These are phyloP conservation scores for Irpex lacteus DNA, from an alignment of 1,284 basidiomycete species.

Conservation along the genomic window DNA sequence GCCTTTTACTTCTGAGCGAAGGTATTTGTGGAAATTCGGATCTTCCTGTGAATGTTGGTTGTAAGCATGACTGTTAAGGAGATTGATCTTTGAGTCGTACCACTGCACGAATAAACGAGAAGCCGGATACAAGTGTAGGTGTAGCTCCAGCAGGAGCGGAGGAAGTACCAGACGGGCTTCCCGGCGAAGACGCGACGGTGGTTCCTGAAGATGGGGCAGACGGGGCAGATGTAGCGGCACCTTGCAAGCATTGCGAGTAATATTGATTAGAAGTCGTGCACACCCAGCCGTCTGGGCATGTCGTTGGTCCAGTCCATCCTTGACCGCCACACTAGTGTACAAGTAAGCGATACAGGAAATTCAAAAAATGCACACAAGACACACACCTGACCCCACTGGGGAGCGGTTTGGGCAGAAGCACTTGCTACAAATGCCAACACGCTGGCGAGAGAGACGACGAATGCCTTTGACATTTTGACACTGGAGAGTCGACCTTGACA, in stretches of 20 bases:
- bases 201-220: slow-evolving; percentile 18
- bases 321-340: slow-evolving; percentile 22
- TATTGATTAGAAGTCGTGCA: slow-evolving; percentile 44
- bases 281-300: slow-evolving; percentile 44
- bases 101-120: slow-evolving; percentile 61
- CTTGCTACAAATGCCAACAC: slow-evolving; percentile 19
- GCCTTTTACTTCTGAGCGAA: slow-evolving; percentile 45
- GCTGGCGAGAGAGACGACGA: slow-evolving; percentile 17
- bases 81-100: slow-evolving; percentile 30
- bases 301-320: slow-evolving; percentile 49
- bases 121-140: slow-evolving; percentile 46
- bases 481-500: not conserved
- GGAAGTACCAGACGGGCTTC: not conserved
- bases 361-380: not conserved
- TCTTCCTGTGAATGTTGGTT: slow-evolving; percentile 36
- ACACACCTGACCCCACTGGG: slow-evolving; percentile 28
- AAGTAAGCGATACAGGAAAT: not conserved
- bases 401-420: slow-evolving; percentile 24
- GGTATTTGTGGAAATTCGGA: slow-evolving; percentile 66
- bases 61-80: not conserved
- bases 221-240: slow-evolving; percentile 28
- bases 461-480: slow-evolving; percentile 16
- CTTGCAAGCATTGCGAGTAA: slow-evolving; percentile 54
- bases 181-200: not conserved
- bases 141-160: slow-evolving; percentile 31